Conservation (phyloP, 2,329 filamentous ascomycete species). For the Paecilomyces niveus region DNA sequence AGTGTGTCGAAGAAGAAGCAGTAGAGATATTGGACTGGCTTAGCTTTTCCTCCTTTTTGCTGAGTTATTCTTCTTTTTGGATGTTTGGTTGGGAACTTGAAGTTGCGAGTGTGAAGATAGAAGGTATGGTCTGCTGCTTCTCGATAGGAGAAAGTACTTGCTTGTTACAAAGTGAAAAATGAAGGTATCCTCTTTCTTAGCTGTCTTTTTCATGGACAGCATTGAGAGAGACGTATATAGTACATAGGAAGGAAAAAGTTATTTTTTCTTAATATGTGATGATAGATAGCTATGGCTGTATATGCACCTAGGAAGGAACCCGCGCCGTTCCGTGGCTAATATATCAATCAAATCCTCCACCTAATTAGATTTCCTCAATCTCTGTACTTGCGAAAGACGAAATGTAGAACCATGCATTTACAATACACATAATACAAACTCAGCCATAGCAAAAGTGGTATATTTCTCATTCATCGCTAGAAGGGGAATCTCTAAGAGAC, state of each 20-base stretch:
- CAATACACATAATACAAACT: neutral
- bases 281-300: neutral
- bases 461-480: neutral
- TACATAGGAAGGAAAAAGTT: neutral
- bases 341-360: neutral
- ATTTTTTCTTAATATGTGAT: neutral
- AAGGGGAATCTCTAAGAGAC: neutral
- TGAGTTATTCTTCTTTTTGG: neutral
- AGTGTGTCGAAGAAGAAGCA: constrained; percentile 25
- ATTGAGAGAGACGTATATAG: neutral
- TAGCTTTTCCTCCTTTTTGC: neutral
- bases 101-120: neutral
- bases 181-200: neutral
- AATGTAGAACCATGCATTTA: neutral
- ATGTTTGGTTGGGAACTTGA: neutral
- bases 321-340: neutral
- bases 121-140: neutral
- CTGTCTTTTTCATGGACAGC: neutral
- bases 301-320: neutral
- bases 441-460: neutral
- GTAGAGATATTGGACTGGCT: constrained; percentile 7
- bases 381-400: neutral
- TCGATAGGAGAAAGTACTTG: neutral
- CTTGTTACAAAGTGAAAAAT: neutral
- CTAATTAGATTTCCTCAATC: neutral